Percentiles rank a stretch among this genome's conserved stretches.
These are phyloP conservation scores for Trametes cubensis DNA, from an alignment of 768 basidiomycete species.

Conservation along the genomic window DNA sequence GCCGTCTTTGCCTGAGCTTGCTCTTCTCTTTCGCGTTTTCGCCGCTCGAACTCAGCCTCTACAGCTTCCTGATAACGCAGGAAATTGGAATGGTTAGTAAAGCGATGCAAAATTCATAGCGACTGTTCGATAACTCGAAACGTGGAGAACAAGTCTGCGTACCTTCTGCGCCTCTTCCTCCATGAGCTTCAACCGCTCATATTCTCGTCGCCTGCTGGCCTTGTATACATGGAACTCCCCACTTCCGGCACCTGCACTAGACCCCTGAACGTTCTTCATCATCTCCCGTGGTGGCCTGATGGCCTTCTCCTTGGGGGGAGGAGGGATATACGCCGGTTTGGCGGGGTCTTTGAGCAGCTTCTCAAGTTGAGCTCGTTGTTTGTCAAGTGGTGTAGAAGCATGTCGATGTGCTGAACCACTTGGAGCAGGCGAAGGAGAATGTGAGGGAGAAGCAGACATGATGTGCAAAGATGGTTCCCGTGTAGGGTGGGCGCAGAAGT, in stretches of 20 bases:
- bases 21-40: slow-evolving; percentile 70
- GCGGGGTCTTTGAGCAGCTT: slow-evolving; percentile 88
- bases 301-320: slow-evolving; percentile 80
- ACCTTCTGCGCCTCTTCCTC: slow-evolving; percentile 83
- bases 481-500: not conserved
- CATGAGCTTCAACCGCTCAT: slow-evolving; percentile 89
- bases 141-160: slow-evolving; percentile 28
- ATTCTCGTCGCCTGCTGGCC: slow-evolving; percentile 89
- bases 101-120: not conserved
- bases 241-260: slow-evolving; percentile 94
- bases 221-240: slow-evolving; percentile 99
- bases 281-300: slow-evolving; percentile 85
- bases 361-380: slow-evolving; percentile 71
- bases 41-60: slow-evolving; percentile 72
- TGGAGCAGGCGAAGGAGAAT: slow-evolving; percentile 28
- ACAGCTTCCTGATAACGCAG: slow-evolving; percentile 60
- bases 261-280: slow-evolving; percentile 99
- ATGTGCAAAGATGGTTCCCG: not conserved
- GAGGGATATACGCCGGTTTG: slow-evolving; percentile 78
- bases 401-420: slow-evolving; percentile 37
- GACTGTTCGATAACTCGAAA: not conserved
- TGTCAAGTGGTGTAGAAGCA: slow-evolving; percentile 54
- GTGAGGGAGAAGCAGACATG: slow-evolving; percentile 36
- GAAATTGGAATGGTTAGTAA: slow-evolving; percentile 6
- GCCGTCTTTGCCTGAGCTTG: slow-evolving; percentile 85